Conservation (phyloP, 2,329 filamentous ascomycete genomes). For the Claviceps cyperi region DNA sequence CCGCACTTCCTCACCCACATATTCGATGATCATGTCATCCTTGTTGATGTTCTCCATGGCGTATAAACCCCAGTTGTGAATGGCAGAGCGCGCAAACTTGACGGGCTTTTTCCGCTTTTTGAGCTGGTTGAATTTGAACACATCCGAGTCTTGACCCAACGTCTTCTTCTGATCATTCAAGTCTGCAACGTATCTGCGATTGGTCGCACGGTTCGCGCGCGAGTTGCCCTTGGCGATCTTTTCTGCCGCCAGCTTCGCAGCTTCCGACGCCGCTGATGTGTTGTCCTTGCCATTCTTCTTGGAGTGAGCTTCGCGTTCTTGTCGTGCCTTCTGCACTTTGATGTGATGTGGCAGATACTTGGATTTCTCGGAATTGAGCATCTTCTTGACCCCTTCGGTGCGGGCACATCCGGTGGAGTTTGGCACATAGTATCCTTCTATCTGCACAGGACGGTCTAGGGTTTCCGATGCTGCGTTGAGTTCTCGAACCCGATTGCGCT, state of each 20-base stretch:
- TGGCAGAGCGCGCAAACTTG: slow-evolving; percentile 91
- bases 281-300: slow-evolving; percentile 54
- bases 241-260: slow-evolving; percentile 59
- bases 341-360: slow-evolving; percentile 97
- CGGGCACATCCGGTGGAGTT: slow-evolving; percentile 76
- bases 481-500: slow-evolving; percentile 38
- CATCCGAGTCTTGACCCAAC: slow-evolving; percentile 70
- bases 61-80: slow-evolving; percentile 97
- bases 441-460: slow-evolving; percentile 23
- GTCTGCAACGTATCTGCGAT: slow-evolving; percentile 85
- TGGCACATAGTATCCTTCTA: slow-evolving; percentile 63
- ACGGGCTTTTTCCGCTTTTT: slow-evolving; percentile 99
- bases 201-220: slow-evolving; percentile 86
- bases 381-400: slow-evolving; percentile 89
- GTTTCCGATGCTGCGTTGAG: slow-evolving; percentile 29
- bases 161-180: slow-evolving; percentile 90
- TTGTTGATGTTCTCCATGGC: slow-evolving; percentile 94
- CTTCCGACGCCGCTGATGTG: slow-evolving; percentile 51
- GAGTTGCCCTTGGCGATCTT: slow-evolving; percentile 83
- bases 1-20: slow-evolving; percentile 92
- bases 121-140: slow-evolving; percentile 93
- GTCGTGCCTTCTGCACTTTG: slow-evolving; percentile 80
- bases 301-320: slow-evolving; percentile 70
- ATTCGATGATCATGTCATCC: slow-evolving; percentile 99
- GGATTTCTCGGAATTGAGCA: slow-evolving; percentile 92